Conservation (phyloP, 768 basidiomycete species). For the Boletus patriciae region DNA sequence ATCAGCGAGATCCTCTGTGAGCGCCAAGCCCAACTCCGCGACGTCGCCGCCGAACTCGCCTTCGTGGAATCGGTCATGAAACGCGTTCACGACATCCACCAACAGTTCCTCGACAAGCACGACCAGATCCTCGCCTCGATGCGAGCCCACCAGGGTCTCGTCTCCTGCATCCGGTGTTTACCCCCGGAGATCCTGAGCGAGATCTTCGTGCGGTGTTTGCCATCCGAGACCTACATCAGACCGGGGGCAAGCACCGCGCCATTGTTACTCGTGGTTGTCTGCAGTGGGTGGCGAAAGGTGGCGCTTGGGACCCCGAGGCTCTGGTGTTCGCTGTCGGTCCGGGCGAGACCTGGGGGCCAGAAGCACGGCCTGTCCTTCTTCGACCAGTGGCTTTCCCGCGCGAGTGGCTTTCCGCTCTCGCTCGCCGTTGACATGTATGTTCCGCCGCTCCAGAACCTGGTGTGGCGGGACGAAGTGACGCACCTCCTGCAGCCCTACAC, state of each 20-base stretch:
- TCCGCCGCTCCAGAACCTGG: slow-evolving; percentile 13
- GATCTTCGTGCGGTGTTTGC: slow-evolving; percentile 46
- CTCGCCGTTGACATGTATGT: slow-evolving; percentile 18
- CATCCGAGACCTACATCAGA: slow-evolving; percentile 22
- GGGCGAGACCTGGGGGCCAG: slow-evolving; percentile 2
- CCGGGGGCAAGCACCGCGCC: slow-evolving; percentile 32
- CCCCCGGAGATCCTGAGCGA: slow-evolving; percentile 48
- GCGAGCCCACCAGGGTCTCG: slow-evolving; percentile 21
- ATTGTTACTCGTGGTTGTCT: slow-evolving; percentile 41
- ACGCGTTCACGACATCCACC: not conserved
- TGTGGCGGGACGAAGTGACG: slow-evolving; percentile 24
- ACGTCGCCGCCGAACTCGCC: slow-evolving; percentile 13
- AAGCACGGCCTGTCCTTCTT: slow-evolving; percentile 17
- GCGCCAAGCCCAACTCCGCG: slow-evolving; percentile 15
- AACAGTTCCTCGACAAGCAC: not conserved
- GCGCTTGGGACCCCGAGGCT: slow-evolving; percentile 42
- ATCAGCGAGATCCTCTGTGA: slow-evolving; percentile 17
- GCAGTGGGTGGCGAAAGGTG: slow-evolving; percentile 43
- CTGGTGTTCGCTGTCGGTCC: slow-evolving; percentile 45
- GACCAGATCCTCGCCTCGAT: slow-evolving; percentile 17
- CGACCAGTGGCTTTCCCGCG: slow-evolving; percentile 22
- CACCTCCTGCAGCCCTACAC: slow-evolving; percentile 25
- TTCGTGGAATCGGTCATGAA: slow-evolving; percentile 15
- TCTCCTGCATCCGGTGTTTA: slow-evolving; percentile 33
- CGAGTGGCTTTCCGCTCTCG: slow-evolving; percentile 20